Percentiles rank a stretch among this genome's conserved stretches.
phyloP scores from a whole-genome alignment of 306 rosid species.

The Pterocarpus santalinus region DNA sequence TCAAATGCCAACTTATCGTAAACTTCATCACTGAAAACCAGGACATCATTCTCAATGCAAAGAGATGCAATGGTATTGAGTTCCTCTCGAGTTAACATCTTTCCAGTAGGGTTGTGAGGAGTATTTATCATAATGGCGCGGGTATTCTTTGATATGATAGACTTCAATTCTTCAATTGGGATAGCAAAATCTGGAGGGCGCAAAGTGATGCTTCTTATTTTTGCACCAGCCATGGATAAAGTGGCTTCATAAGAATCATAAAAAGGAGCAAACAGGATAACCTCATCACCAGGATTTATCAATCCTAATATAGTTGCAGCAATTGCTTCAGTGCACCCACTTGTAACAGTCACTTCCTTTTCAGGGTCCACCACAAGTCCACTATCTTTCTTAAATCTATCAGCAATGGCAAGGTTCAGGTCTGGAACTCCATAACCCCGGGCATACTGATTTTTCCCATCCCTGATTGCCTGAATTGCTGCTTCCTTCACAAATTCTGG shows the following conservation, averaged over 20 bases:
- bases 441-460: slow-evolving; percentile 93
- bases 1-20: slow-evolving; percentile 93
- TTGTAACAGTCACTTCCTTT: slow-evolving; percentile 83
- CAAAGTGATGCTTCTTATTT: slow-evolving; percentile 71
- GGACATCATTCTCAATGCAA: slow-evolving; percentile 86
- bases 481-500: slow-evolving; percentile 97
- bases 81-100: slow-evolving; percentile 84
- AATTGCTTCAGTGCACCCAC: slow-evolving; percentile 95
- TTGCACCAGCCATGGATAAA: slow-evolving; percentile 94
- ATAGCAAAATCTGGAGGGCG: slow-evolving; percentile 81
- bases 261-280: slow-evolving; percentile 88
- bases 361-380: slow-evolving; percentile 84
- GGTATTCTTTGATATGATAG: slow-evolving; percentile 72
- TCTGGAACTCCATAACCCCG: slow-evolving; percentile 86
- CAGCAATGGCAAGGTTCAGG: slow-evolving; percentile 79
- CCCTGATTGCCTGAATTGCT: slow-evolving; percentile 83
- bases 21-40: slow-evolving; percentile 87
- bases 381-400: slow-evolving; percentile 81
- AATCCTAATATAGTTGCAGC: slow-evolving; percentile 88
- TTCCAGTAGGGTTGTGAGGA: slow-evolving; percentile 92
- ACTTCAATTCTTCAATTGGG: slow-evolving; percentile 77
- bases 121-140: slow-evolving; percentile 82
- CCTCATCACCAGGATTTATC: slow-evolving; percentile 95
- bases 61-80: slow-evolving; percentile 75
- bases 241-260: slow-evolving; percentile 89